Percentiles rank a stretch among this genome's conserved stretches.
Conservation (phyloP, 345 rosid genomes). For the Boechera retrofracta region DNA sequence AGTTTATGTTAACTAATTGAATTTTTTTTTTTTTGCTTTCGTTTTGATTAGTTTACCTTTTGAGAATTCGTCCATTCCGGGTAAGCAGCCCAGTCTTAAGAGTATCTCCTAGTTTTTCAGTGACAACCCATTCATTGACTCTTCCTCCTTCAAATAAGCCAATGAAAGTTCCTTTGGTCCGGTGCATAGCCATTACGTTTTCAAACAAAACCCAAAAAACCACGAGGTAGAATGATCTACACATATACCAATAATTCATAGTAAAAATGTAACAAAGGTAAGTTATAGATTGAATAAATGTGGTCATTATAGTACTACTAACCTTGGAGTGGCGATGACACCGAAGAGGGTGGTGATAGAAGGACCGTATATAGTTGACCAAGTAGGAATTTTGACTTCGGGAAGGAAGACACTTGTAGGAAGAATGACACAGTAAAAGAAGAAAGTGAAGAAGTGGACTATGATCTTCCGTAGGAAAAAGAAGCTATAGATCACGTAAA, state of each 20-base stretch:
- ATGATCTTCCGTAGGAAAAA: conserved; percentile 40
- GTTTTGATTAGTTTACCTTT: conserved; percentile 51
- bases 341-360: conserved; percentile 16
- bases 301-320: background rate
- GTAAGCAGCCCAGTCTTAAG: conserved; percentile 45
- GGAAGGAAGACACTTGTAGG: conserved; percentile 36
- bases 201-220: conserved; percentile 61
- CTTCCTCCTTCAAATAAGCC: conserved; percentile 38
- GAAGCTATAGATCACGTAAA: conserved; percentile 43
- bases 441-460: conserved; percentile 34
- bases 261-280: background rate
- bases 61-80: conserved; percentile 48
- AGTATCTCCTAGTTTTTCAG: conserved; percentile 49
- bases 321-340: conserved; percentile 40
- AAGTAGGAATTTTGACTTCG: conserved; percentile 33
- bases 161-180: conserved; percentile 60
- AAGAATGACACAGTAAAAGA: conserved; percentile 41
- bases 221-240: conserved; percentile 50
- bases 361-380: conserved; percentile 36
- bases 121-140: conserved; percentile 42
- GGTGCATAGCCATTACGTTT: conserved; percentile 61
- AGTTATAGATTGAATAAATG: background rate
- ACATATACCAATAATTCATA: background rate
- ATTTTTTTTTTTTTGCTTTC: background rate
- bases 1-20: background rate